Evolutionary conservation across 805 yeast species (phyloP).

Genomic region (Pichia gijzeniarum): DNA sequence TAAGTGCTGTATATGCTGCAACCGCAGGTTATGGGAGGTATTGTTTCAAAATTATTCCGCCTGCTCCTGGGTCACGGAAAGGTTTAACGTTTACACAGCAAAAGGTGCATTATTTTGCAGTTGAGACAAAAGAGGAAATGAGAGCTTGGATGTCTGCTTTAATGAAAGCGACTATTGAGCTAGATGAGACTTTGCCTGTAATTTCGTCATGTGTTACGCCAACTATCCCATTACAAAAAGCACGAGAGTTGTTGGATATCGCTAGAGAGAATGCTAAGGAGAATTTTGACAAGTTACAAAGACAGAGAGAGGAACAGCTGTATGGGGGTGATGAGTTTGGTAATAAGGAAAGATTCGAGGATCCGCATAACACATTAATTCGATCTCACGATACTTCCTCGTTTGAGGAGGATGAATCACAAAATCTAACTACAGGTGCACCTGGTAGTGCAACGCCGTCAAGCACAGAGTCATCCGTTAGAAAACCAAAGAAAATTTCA

Average conservation of each 20-base stretch:
- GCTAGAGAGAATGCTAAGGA: constrained; percentile 69
- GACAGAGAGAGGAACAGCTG: constrained; percentile 26
- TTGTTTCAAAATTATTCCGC: constrained; percentile 90
- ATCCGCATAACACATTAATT: background rate
- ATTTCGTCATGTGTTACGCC: constrained; percentile 92
- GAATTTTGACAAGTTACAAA: constrained; percentile 44
- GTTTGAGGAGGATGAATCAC: constrained; percentile 2
- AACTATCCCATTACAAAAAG: constrained; percentile 81
- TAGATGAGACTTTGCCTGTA: constrained; percentile 89
- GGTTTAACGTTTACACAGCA: constrained; percentile 97
- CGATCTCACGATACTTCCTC: constrained; percentile 2
- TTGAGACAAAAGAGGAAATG: constrained; percentile 87
- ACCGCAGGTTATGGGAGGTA: constrained; percentile 90
- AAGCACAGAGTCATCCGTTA: constrained; percentile 20
- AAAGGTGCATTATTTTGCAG: constrained; percentile 92
- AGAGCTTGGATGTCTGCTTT: constrained; percentile 91
- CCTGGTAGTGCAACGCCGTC: constrained; percentile 26
- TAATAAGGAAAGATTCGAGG: constrained; percentile 3
- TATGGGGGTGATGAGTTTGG: background rate
- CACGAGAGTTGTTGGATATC: constrained; percentile 77
- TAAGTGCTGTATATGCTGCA: constrained; percentile 80
- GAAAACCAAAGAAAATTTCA: constrained; percentile 29
- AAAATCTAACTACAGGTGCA: constrained; percentile 16
- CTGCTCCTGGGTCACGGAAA: constrained; percentile 94
- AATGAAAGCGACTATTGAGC: constrained; percentile 92